Percentiles rank a stretch among this genome's conserved stretches.
phyloP scores from a whole-genome alignment of 2,329 filamentous ascomycete genomes.

The Alternaria brassicae region DNA sequence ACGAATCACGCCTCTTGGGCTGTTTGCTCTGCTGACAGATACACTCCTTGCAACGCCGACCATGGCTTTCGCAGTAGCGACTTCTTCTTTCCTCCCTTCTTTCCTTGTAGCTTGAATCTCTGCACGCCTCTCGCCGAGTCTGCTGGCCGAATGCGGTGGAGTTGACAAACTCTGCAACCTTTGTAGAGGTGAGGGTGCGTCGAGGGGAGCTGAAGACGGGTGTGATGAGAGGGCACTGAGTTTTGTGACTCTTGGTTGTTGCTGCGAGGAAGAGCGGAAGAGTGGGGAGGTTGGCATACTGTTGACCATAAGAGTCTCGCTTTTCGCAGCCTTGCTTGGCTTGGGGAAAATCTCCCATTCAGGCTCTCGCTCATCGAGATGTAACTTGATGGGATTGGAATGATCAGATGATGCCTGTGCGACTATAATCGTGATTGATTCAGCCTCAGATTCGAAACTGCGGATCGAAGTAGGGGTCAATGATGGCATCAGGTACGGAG shows the following conservation, averaged over 20 bases:
- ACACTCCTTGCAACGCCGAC: slow-evolving; percentile 45
- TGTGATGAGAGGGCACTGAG: slow-evolving; percentile 39
- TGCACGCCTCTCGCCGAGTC: slow-evolving; percentile 22
- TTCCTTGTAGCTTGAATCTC: slow-evolving; percentile 12
- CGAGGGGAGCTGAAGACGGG: slow-evolving; percentile 38
- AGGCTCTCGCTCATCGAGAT: slow-evolving; percentile 37
- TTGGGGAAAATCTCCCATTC: slow-evolving; percentile 42
- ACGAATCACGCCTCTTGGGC: slow-evolving; percentile 28
- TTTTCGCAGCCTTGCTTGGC: slow-evolving; percentile 21
- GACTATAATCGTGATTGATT: slow-evolving; percentile 38
- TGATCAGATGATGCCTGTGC: slow-evolving; percentile 21
- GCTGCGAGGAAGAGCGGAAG: slow-evolving; percentile 23
- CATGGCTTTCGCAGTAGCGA: slow-evolving; percentile 26
- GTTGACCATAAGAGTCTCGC: slow-evolving; percentile 2
- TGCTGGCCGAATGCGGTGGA: slow-evolving; percentile 26
- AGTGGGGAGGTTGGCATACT: slow-evolving; percentile 11
- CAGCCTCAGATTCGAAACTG: slow-evolving; percentile 43
- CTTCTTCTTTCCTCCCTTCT: slow-evolving; percentile 4
- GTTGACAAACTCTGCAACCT: slow-evolving; percentile 26
- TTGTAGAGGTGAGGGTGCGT: slow-evolving; percentile 30
- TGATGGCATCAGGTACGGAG: slow-evolving; percentile 22
- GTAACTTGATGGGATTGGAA: slow-evolving; percentile 27
- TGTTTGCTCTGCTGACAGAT: slow-evolving; percentile 41
- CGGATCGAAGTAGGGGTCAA: slow-evolving; percentile 36
- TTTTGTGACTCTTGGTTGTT: slow-evolving; percentile 36